phyloP scores from a whole-genome alignment of 1,139 yeast species.

The Taiozyma sp. region DNA sequence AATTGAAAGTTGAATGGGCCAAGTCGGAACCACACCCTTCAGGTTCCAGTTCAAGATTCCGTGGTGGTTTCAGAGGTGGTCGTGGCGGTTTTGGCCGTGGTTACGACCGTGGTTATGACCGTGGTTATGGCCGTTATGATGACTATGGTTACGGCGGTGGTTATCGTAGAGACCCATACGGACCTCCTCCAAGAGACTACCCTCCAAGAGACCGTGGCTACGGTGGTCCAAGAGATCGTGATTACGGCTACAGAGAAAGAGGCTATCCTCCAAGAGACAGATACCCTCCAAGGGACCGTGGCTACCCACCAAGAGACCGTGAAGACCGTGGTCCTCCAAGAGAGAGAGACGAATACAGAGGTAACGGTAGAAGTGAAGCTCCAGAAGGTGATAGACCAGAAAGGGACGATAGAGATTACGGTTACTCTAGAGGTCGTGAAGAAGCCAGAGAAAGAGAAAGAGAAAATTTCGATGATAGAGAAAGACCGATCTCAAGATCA shows the following conservation, averaged over 20 bases:
- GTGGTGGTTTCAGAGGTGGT: conserved; percentile 21
- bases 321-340: conserved; percentile 13
- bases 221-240: conserved; percentile 7
- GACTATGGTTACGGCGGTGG: conserved; percentile 15
- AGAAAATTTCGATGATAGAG: conserved; percentile 14
- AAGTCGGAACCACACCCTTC: conserved; percentile 47
- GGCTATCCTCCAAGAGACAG: conserved; percentile 8
- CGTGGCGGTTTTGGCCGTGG: conserved; percentile 3
- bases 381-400: conserved; percentile 12
- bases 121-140: conserved; percentile 8
- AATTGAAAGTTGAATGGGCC: conserved; percentile 55
- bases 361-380: conserved; percentile 14
- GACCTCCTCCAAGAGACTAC: conserved; percentile 10
- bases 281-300: conserved; percentile 8
- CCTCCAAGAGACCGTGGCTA: conserved; percentile 14
- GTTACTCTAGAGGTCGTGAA: conserved; percentile 5
- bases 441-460: conserved; percentile 13
- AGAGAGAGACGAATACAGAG: conserved; percentile 21
- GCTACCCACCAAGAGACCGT: conserved; percentile 7
- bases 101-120: conserved; percentile 14
- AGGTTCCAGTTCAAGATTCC: conserved; percentile 12
- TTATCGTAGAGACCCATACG: conserved; percentile 8
- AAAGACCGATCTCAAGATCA: conserved; percentile 21
- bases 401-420: conserved; percentile 8
- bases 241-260: conserved; percentile 8